phyloP scores from a whole-genome alignment of 805 yeast genomes.

The Candida loeiensis region DNA sequence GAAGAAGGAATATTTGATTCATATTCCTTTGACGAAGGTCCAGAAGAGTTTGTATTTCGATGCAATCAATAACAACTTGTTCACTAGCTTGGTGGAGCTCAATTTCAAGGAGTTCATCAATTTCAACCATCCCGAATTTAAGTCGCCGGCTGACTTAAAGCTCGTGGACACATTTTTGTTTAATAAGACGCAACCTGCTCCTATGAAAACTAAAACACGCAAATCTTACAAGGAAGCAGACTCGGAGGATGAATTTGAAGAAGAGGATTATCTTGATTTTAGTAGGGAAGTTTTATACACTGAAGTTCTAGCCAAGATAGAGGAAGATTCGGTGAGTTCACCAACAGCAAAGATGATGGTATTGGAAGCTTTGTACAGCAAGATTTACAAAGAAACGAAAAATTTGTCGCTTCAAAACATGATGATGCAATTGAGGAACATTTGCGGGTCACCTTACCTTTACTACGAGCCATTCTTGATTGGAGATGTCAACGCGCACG shows the following conservation, averaged over 20 bases:
- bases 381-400: constrained; percentile 26
- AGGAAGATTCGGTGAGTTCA: constrained; percentile 11
- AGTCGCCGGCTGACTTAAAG: constrained; percentile 15
- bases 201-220: constrained; percentile 2
- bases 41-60: constrained; percentile 64
- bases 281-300: not conserved
- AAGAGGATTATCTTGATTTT: not conserved
- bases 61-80: constrained; percentile 46
- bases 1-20: constrained; percentile 83
- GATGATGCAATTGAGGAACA: constrained; percentile 79
- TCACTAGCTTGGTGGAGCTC: constrained; percentile 42
- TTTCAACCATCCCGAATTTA: constrained; percentile 29
- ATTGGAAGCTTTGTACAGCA: constrained; percentile 13
- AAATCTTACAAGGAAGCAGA: constrained; percentile 18
- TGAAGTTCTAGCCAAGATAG: constrained; percentile 15
- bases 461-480: constrained; percentile 72
- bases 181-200: constrained; percentile 3
- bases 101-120: constrained; percentile 51
- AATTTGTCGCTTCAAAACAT: constrained; percentile 51
- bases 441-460: constrained; percentile 82
- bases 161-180: constrained; percentile 40
- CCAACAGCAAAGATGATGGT: constrained; percentile 12
- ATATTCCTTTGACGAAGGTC: constrained; percentile 58
- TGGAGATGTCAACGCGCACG: constrained; percentile 31
- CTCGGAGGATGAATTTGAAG: constrained; percentile 31